Conservation (phyloP, 2,329 filamentous ascomycete species). For the Talaromyces sp. region DNA sequence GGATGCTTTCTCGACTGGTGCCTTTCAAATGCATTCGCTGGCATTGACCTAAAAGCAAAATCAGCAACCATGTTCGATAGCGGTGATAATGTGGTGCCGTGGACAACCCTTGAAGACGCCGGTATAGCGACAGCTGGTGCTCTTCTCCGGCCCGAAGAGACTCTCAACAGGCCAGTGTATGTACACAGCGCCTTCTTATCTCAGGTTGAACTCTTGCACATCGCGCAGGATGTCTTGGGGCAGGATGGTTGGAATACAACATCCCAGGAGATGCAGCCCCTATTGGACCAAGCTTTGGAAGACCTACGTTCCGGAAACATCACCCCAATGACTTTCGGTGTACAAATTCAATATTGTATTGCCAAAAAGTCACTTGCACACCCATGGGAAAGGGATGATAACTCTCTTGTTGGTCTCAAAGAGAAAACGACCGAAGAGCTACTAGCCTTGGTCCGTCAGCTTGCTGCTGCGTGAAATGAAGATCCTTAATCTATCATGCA, state of each 20-base stretch:
- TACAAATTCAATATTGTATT: slow-evolving; percentile 18
- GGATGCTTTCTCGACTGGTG: slow-evolving; percentile 18
- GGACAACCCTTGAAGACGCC: slow-evolving; percentile 18
- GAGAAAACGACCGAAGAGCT: slow-evolving; percentile 10
- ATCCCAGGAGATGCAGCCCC: slow-evolving; percentile 16
- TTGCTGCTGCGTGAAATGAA: neutral
- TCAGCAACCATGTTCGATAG: slow-evolving; percentile 8
- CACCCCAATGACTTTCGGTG: slow-evolving; percentile 13
- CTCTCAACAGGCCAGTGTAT: slow-evolving; percentile 16
- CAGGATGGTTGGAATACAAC: slow-evolving; percentile 6
- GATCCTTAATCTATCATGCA: too few species aligned
- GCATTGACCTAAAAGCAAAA: slow-evolving; percentile 6
- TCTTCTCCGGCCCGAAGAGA: slow-evolving; percentile 15
- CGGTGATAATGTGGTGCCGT: slow-evolving; percentile 16
- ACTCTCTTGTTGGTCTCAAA: slow-evolving; percentile 14
- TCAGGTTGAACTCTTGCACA: slow-evolving; percentile 12
- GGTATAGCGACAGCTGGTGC: slow-evolving; percentile 16
- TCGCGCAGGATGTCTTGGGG: slow-evolving; percentile 11
- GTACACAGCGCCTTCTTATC: slow-evolving; percentile 16
- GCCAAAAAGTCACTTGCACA: slow-evolving; percentile 15
- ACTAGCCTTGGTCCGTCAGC: neutral
- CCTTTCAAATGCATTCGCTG: slow-evolving; percentile 14
- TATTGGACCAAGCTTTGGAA: slow-evolving; percentile 14
- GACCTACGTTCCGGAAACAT: slow-evolving; percentile 15
- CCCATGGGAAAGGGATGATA: slow-evolving; percentile 17